Evolutionary conservation across 306 rosid species (phyloP).

Genomic region (Cotoneaster glaucophyllus): DNA sequence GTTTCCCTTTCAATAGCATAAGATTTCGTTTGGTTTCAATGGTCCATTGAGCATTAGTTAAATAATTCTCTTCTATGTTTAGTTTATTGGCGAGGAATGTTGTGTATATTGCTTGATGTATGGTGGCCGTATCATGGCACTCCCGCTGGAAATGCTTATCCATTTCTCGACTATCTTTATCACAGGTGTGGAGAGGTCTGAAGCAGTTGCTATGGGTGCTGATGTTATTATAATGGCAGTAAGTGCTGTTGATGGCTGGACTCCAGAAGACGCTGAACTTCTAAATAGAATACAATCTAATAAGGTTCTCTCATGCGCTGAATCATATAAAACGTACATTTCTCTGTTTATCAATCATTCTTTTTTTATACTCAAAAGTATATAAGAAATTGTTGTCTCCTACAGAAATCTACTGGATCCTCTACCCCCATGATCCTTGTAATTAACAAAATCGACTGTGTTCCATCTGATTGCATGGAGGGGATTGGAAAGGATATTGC

Average conservation of each 20-base stretch:
- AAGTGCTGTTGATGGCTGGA: slow-evolving; percentile 92
- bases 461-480: slow-evolving; percentile 35
- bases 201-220: slow-evolving; percentile 90
- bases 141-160: neutral
- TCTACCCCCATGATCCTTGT: slow-evolving; percentile 77
- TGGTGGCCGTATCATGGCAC: neutral
- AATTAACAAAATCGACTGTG: slow-evolving; percentile 76
- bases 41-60: neutral
- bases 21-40: neutral
- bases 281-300: slow-evolving; percentile 62
- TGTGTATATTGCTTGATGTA: neutral
- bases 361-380: neutral
- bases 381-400: neutral
- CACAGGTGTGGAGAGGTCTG: slow-evolving; percentile 93
- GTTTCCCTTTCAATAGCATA: neutral
- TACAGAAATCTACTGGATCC: slow-evolving; percentile 60
- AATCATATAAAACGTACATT: neutral
- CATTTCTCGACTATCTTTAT: slow-evolving; percentile 10
- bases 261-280: slow-evolving; percentile 71
- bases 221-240: slow-evolving; percentile 78
- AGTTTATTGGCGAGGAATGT: neutral
- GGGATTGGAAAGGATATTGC: slow-evolving; percentile 21
- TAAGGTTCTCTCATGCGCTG: slow-evolving; percentile 38
- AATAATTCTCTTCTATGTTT: neutral
- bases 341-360: neutral